Conservation (phyloP, 176 grass and related monocot genomes). For the Triticum timopheevii region DNA sequence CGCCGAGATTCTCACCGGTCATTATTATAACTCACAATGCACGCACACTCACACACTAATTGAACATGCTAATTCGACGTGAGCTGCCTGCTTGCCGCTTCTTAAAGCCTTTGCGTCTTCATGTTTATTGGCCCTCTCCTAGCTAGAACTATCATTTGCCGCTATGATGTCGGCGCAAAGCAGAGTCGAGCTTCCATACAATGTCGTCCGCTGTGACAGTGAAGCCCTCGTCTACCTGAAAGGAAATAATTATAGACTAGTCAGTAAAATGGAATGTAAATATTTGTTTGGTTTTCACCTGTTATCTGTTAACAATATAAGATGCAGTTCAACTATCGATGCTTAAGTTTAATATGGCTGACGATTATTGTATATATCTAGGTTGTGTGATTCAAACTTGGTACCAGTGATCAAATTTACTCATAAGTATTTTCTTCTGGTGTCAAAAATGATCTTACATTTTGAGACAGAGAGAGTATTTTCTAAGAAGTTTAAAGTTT, state of each 20-base stretch:
- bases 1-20: no score
- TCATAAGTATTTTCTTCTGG: no score
- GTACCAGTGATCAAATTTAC: no score
- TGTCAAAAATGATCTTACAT: no score
- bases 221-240: constrained; percentile 13
- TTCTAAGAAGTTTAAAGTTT: no score
- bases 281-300: background rate
- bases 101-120: background rate
- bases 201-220: constrained; percentile 11
- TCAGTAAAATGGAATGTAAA: background rate
- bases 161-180: background rate
- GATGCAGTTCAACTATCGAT: background rate
- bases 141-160: background rate
- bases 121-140: background rate
- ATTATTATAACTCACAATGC: no score
- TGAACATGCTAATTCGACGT: no score
- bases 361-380: no score
- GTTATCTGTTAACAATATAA: background rate
- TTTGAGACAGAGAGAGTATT: no score
- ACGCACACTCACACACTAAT: no score
- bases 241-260: background rate
- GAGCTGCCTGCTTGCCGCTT: background rate
- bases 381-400: no score
- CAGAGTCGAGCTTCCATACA: background rate
- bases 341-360: background rate